Evolutionary conservation across 2,329 filamentous ascomycete genomes (phyloP).

Genomic region (Talaromyces verruculosus): DNA sequence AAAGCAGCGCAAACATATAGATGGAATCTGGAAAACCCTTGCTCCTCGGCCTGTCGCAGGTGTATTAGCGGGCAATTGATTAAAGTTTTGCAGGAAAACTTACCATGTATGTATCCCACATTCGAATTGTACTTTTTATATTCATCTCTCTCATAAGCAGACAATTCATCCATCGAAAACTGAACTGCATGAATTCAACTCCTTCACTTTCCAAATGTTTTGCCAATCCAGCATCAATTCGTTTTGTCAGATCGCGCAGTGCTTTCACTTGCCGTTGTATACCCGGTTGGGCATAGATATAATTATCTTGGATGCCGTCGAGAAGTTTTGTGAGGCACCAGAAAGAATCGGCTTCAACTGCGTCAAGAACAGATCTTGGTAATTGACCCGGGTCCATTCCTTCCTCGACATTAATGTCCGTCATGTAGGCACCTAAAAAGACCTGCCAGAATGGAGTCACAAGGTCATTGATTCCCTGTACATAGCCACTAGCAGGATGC

Average conservation of each 20-base stretch:
- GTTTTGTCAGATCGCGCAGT: slow-evolving; percentile 81
- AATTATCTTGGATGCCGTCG: slow-evolving; percentile 99
- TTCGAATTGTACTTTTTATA: slow-evolving; percentile 92
- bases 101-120: slow-evolving; percentile 99
- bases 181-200: slow-evolving; percentile 98
- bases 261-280: slow-evolving; percentile 92
- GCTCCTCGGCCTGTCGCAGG: slow-evolving; percentile 77
- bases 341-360: slow-evolving; percentile 95
- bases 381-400: slow-evolving; percentile 97
- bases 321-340: slow-evolving; percentile 97
- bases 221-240: slow-evolving; percentile 80
- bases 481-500: slow-evolving; percentile 94
- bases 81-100: slow-evolving; percentile 20
- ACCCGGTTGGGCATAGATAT: slow-evolving; percentile 94
- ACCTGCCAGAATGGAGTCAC: slow-evolving; percentile 99
- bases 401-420: slow-evolving; percentile 85
- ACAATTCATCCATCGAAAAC: slow-evolving; percentile 99
- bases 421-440: slow-evolving; percentile 90
- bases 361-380: slow-evolving; percentile 85
- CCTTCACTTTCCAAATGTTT: slow-evolving; percentile 87
- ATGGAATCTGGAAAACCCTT: slow-evolving; percentile 97
- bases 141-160: slow-evolving; percentile 96
- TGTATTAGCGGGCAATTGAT: slow-evolving; percentile 22
- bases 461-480: slow-evolving; percentile 97
- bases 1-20: slow-evolving; percentile 98